Conservation (phyloP, 1,284 basidiomycete species). For the Amylostereum chailletii region DNA sequence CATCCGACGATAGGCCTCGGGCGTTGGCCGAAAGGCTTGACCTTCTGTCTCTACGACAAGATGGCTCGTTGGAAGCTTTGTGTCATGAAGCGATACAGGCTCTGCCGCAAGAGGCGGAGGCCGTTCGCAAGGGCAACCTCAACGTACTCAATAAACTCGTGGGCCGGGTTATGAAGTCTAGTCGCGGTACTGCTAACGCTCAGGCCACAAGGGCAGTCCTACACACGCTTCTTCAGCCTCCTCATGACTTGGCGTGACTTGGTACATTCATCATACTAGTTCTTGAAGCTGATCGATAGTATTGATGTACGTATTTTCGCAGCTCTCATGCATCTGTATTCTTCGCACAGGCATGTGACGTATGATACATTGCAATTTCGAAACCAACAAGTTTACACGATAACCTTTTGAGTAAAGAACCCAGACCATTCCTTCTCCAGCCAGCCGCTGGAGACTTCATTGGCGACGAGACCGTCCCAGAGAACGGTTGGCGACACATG, state of each 20-base stretch:
- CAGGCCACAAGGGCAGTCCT: slow-evolving; percentile 36
- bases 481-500: slow-evolving; percentile 88
- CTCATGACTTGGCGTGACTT: neutral
- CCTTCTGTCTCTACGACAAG: slow-evolving; percentile 30
- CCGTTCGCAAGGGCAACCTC: slow-evolving; percentile 63
- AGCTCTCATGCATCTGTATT: too few species aligned
- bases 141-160: slow-evolving; percentile 86
- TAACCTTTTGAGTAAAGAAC: slow-evolving; percentile 66
- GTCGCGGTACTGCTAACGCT: slow-evolving; percentile 73
- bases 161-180: slow-evolving; percentile 84
- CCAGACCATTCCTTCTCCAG: slow-evolving; percentile 78
- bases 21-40: slow-evolving; percentile 42
- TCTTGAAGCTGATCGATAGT: too few species aligned
- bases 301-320: too few species aligned
- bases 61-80: slow-evolving; percentile 34
- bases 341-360: too few species aligned
- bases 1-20: slow-evolving; percentile 27
- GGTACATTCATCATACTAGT: too few species aligned
- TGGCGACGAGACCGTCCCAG: slow-evolving; percentile 79
- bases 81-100: slow-evolving; percentile 59
- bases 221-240: slow-evolving; percentile 28
- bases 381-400: slow-evolving; percentile 18
- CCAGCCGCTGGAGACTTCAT: slow-evolving; percentile 79
- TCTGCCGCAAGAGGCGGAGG: slow-evolving; percentile 65
- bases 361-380: too few species aligned